Percentiles rank a stretch among this genome's conserved stretches.
Evolutionary conservation across 805 yeast genomes (phyloP).

Genomic region (Suhomyces kilbournensis): DNA sequence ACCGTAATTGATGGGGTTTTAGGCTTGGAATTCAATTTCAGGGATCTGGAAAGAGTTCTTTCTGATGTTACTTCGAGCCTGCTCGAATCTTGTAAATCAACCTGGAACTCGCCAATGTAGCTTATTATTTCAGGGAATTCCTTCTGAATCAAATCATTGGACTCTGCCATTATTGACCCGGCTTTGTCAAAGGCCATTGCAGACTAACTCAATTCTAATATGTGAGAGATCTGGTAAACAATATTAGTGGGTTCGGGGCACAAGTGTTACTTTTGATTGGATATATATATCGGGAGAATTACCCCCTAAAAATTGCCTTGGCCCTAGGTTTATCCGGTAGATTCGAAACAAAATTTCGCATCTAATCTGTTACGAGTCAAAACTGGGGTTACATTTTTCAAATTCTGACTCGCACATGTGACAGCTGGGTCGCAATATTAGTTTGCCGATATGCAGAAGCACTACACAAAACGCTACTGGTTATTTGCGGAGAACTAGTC

Average conservation of each 20-base stretch:
- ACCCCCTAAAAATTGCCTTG: background rate
- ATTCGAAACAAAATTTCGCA: background rate
- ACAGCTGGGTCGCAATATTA: background rate
- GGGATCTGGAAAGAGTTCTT: background rate
- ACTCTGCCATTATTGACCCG: background rate
- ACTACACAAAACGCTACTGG: background rate
- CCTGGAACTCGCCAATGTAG: slow-evolving; percentile 22
- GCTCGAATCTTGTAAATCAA: slow-evolving; percentile 6
- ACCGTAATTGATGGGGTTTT: slow-evolving; percentile 18
- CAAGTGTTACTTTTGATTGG: background rate
- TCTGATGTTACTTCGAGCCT: background rate
- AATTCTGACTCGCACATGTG: background rate
- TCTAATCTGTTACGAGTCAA: background rate
- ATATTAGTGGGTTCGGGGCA: background rate
- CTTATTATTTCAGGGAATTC: slow-evolving; percentile 18
- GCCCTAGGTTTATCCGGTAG: background rate
- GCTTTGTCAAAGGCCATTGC: background rate
- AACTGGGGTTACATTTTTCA: background rate
- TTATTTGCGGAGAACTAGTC: background rate
- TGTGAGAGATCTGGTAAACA: background rate
- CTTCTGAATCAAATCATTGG: slow-evolving; percentile 5
- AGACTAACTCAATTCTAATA: background rate
- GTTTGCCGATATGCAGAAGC: background rate
- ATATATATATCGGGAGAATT: background rate
- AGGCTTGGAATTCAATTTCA: background rate